Evolutionary conservation across 2,329 filamentous ascomycete species (phyloP), one percentile per base, ranked within the genome.

Genomic region (Dothiorella sarmentorum): DNA sequence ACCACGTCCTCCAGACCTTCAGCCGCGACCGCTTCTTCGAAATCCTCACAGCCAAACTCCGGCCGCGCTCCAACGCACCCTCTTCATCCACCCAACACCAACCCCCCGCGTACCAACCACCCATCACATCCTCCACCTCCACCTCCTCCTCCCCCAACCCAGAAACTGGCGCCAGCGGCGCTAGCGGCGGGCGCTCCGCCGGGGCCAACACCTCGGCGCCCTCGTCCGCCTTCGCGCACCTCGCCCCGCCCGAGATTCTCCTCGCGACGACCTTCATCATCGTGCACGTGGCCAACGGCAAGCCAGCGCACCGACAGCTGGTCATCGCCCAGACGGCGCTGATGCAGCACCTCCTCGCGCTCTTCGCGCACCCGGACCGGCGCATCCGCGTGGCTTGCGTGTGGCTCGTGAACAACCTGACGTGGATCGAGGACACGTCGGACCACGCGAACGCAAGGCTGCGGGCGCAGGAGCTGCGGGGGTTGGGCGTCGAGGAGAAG

Each of bases 361-460:
- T 96, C 58, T 89, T 94, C 66, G 82, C 78, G 44, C 90, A 91
- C 72, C 82, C 84, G 42, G 85, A 89, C 68, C 82, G 83, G 44
- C 84, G 88, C 40, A 87, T 99, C 6, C 86, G 93, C 5, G 81
- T 86, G 18, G 87, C 87, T 44, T 85, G 94, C 65, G 91, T 90
- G 63, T 93, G 92, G 82, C 80, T 96, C 42, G 81, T 95, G 43
- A 89, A 87, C 69, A 97, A 97, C 69, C 81, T 99, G 42, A 89
- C 90, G 0, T 95, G 88, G 80, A 81, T 87, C 62, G 92, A 97
- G 62, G 87, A 93, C 66, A 80, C 82, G 6, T 80, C 74, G 27
- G 91, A 96, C 65, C 76, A 79, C 18, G 76, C 80, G 20, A 83
- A 82, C 9, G 90, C 88, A 62, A 78, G 82, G 27, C 81, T 86